Conservation (phyloP, 2,329 filamentous ascomycete species). For the Venturia effusa region DNA sequence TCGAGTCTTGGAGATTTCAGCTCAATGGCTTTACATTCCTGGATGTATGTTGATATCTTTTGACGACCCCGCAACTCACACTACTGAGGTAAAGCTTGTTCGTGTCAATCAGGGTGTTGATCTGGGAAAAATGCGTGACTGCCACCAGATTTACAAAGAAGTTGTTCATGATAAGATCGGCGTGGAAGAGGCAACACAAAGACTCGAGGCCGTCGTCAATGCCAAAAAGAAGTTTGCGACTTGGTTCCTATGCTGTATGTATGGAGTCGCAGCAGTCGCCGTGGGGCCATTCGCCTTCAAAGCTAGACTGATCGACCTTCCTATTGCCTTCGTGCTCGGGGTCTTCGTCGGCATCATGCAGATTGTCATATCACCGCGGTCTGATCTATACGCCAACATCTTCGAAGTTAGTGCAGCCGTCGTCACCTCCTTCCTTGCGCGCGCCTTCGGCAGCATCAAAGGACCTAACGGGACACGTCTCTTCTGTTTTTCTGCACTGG, state of each 20-base stretch:
- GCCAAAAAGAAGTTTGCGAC: slow-evolving; percentile 41
- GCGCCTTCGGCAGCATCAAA: slow-evolving; percentile 38
- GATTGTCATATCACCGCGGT: slow-evolving; percentile 61
- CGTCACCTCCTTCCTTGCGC: slow-evolving; percentile 38
- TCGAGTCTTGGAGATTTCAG: slow-evolving; percentile 77
- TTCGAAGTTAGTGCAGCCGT: slow-evolving; percentile 40
- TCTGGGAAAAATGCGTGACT: slow-evolving; percentile 61
- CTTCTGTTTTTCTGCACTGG: slow-evolving; percentile 41
- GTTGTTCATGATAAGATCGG: slow-evolving; percentile 69
- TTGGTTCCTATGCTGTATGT: slow-evolving; percentile 48
- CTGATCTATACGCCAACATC: slow-evolving; percentile 53
- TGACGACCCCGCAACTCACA: slow-evolving; percentile 61
- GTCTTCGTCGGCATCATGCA: slow-evolving; percentile 65
- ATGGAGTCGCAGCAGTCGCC: slow-evolving; percentile 63
- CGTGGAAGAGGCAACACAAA: slow-evolving; percentile 56
- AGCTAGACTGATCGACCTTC: slow-evolving; percentile 66
- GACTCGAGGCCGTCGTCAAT: slow-evolving; percentile 52
- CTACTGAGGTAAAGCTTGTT: slow-evolving; percentile 69
- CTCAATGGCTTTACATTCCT: slow-evolving; percentile 81
- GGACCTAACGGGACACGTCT: slow-evolving; percentile 25
- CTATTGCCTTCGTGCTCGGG: slow-evolving; percentile 65
- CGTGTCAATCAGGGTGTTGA: slow-evolving; percentile 59
- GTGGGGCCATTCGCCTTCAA: slow-evolving; percentile 75
- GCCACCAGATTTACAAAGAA: slow-evolving; percentile 69
- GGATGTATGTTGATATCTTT: slow-evolving; percentile 94